Conservation (phyloP, 176 grass and related monocot genomes). For the Pontederia crassipes region DNA sequence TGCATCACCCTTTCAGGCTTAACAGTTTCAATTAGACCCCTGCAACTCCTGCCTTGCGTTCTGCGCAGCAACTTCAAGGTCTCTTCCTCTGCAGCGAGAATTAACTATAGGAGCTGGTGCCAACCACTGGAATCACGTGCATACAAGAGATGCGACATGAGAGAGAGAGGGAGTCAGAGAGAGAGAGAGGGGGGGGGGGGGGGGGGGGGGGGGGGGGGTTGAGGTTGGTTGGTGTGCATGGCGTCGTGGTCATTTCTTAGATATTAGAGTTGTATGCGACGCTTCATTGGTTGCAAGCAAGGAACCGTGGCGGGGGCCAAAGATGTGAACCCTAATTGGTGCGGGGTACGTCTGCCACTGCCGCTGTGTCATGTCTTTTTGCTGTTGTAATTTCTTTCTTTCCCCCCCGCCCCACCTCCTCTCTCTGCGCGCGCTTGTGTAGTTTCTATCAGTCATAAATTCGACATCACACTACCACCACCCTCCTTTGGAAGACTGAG, state of each 20-base stretch:
- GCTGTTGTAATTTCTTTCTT: neutral
- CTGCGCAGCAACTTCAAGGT: constrained; percentile 1
- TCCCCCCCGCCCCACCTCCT: neutral
- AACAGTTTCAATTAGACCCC: neutral
- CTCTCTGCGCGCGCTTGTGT: neutral
- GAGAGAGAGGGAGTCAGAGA: neutral
- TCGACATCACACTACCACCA: no score
- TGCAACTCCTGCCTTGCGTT: neutral
- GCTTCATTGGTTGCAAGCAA: neutral
- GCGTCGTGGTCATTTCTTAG: neutral
- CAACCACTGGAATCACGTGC: constrained; percentile 1
- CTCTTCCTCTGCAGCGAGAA: neutral
- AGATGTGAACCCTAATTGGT: no score
- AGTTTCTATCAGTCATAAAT: no score
- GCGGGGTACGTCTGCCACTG: neutral
- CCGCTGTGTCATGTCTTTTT: neutral
- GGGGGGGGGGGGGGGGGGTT: neutral
- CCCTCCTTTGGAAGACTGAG: no score
- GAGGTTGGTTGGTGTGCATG: neutral
- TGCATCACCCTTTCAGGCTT: neutral
- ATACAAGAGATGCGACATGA: neutral
- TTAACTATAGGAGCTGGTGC: neutral
- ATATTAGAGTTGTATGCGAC: no score
- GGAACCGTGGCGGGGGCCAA: neutral
- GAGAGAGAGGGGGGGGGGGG: neutral